Percentiles rank a stretch among this genome's conserved stretches.
phyloP scores from a whole-genome alignment of 768 basidiomycete species.

The Lepiota brunneoincarnata region DNA sequence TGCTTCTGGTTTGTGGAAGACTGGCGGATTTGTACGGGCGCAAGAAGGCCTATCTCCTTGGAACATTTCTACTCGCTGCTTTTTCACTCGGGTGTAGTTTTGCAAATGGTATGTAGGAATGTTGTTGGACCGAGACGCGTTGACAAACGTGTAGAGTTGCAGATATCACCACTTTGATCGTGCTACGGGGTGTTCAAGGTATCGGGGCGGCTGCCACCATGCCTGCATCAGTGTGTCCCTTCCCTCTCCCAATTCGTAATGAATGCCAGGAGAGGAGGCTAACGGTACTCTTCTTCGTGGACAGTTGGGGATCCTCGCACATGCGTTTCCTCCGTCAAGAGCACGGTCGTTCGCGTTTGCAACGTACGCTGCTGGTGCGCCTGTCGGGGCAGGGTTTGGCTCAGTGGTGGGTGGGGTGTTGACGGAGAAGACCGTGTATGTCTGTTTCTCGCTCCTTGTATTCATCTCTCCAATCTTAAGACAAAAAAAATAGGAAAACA shows the following conservation, averaged over 20 bases:
- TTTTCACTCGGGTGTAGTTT: slow-evolving; percentile 70
- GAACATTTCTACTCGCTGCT: slow-evolving; percentile 48
- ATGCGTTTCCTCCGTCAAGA: slow-evolving; percentile 64
- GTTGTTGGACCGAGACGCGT: neutral
- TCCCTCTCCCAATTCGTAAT: neutral
- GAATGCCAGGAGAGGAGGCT: too few species aligned
- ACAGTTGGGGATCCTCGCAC: slow-evolving; percentile 80
- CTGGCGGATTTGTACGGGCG: slow-evolving; percentile 80
- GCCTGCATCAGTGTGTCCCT: slow-evolving; percentile 56
- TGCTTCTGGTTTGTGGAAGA: slow-evolving; percentile 73
- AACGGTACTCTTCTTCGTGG: neutral
- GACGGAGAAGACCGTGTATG: slow-evolving; percentile 49
- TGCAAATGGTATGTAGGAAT: slow-evolving; percentile 37
- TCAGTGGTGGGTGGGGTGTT: slow-evolving; percentile 68
- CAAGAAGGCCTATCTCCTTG: slow-evolving; percentile 62
- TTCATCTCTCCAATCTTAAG: neutral
- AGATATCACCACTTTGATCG: slow-evolving; percentile 61
- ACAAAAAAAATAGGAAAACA: slow-evolving; percentile 30
- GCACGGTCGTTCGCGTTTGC: slow-evolving; percentile 78
- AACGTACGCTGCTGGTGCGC: slow-evolving; percentile 81
- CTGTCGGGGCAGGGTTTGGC: slow-evolving; percentile 75
- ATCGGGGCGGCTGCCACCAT: slow-evolving; percentile 76
- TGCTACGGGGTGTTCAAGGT: slow-evolving; percentile 79
- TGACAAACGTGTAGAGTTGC: neutral
- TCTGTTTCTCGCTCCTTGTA: slow-evolving; percentile 1